These are phyloP conservation scores for Hanseniaspora lindneri DNA, from an alignment of 805 yeast species.

Conservation along the genomic window DNA sequence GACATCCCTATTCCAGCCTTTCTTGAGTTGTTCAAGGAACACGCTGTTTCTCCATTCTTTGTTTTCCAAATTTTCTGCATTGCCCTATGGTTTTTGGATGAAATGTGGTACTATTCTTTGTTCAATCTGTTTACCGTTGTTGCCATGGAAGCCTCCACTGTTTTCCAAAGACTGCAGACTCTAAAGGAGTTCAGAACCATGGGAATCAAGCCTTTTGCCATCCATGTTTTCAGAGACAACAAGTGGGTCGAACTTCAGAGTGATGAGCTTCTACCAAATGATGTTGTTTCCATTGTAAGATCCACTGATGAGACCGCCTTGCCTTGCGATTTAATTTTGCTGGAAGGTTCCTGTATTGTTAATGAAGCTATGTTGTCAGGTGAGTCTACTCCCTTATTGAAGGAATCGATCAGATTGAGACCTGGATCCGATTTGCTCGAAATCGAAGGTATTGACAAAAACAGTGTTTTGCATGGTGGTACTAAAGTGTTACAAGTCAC, in stretches of 20 bases:
- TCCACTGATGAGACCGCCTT: slow-evolving; percentile 83
- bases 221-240: slow-evolving; percentile 58
- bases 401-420: slow-evolving; percentile 80
- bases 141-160: slow-evolving; percentile 86
- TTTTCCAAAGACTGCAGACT: slow-evolving; percentile 88
- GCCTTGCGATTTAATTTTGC: slow-evolving; percentile 81
- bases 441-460: slow-evolving; percentile 75
- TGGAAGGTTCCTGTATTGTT: slow-evolving; percentile 87
- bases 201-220: slow-evolving; percentile 86
- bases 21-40: slow-evolving; percentile 82
- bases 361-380: slow-evolving; percentile 99
- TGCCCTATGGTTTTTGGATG: slow-evolving; percentile 91
- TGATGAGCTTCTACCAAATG: slow-evolving; percentile 78
- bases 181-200: slow-evolving; percentile 91
- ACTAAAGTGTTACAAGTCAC: slow-evolving; percentile 90
- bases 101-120: slow-evolving; percentile 88
- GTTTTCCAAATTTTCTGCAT: slow-evolving; percentile 94
- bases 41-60: slow-evolving; percentile 95
- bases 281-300: slow-evolving; percentile 74
- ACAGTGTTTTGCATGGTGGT: slow-evolving; percentile 85
- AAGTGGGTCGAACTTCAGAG: slow-evolving; percentile 63
- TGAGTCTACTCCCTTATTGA: slow-evolving; percentile 91
- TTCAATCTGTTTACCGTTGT: slow-evolving; percentile 86
- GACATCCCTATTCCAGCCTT: slow-evolving; percentile 95
- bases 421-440: slow-evolving; percentile 58